Evolutionary conservation across 1,284 basidiomycete species (phyloP), one percentile per base, ranked within the genome.

Genomic region (Hymenochaete sp.): DNA sequence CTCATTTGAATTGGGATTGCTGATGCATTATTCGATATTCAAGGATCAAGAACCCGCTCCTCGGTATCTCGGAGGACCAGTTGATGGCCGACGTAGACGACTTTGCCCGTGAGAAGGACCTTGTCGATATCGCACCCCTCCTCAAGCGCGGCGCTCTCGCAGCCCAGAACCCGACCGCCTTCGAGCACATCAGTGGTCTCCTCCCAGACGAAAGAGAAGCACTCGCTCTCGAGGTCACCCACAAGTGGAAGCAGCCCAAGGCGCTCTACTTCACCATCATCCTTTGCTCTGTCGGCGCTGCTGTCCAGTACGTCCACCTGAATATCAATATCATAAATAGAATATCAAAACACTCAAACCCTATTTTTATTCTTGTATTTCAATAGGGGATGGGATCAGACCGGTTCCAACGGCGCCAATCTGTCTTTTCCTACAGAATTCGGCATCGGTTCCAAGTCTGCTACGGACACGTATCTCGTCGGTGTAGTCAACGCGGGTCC

Each of bases 401-500:
- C 74, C 2, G 77, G 73, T 29, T 71, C 70, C 41, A 80, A 79
- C 54, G 77, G 76, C 32, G 80, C 79, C 26, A 79, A 81, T 56
- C 60, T 83, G 26, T 77, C 69, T 21, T 82, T 80, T 63, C 80
- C 81, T 0, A 42, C 61, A 7, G 73, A 71, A 45, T 77, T 83
- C 53, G 70, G 71, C 25, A 49, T 45, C 14, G 47, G 43, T 10
- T 18, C 32, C 3, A 22, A 28, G 14, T 67, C 39, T 51, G 71
- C 47, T 10, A 48, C 55, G 10, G 55, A 71, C 58, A 58, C 62
- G 33, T 74, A 70, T 67, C 49, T 73, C 10, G 62, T 71, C 32
- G 74, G 73, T 27, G 47, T 70, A 22, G 62, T 75, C 53, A 72
- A 72, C 50, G 56, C 66, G 9, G 67, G 66, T 0, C 69, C 70